Conservation (phyloP, 306 rosid genomes). For the Cucumis hystrix region DNA sequence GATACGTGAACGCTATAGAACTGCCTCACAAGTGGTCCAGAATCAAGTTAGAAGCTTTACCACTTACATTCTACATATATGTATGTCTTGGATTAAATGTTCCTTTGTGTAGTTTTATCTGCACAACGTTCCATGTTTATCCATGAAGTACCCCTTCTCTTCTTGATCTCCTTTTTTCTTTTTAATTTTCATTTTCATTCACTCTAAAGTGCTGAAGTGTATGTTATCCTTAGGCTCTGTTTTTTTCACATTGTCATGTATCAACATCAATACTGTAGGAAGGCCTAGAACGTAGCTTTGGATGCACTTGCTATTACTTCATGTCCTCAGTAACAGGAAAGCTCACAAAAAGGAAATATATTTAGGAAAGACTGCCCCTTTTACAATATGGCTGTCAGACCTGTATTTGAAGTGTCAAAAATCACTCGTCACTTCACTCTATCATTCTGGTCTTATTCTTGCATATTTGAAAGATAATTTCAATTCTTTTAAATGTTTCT, state of each 20-base stretch:
- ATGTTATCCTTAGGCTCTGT: not conserved
- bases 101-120: conserved; percentile 15
- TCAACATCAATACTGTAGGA: not conserved
- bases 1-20: conserved; percentile 89
- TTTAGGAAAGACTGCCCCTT: not conserved
- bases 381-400: not conserved
- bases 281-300: not conserved
- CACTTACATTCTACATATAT: conserved; percentile 45
- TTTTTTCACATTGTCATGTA: not conserved
- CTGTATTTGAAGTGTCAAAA: not conserved
- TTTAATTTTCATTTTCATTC: not conserved
- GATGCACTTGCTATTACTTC: not conserved
- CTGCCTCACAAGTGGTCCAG: conserved; percentile 97
- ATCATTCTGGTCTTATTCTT: not conserved
- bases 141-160: not conserved
- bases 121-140: not conserved
- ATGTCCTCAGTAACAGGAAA: not conserved
- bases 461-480: not conserved
- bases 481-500: too few relatives aligned
- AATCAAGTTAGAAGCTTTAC: conserved; percentile 91
- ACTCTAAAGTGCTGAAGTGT: not conserved
- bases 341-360: not conserved
- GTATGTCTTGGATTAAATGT: conserved; percentile 45
- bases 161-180: not conserved
- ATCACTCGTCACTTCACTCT: not conserved